Evolutionary conservation across 371 early-diverging fungal species (phyloP).

Genomic region (Paraphysoderma sedebokerense): DNA sequence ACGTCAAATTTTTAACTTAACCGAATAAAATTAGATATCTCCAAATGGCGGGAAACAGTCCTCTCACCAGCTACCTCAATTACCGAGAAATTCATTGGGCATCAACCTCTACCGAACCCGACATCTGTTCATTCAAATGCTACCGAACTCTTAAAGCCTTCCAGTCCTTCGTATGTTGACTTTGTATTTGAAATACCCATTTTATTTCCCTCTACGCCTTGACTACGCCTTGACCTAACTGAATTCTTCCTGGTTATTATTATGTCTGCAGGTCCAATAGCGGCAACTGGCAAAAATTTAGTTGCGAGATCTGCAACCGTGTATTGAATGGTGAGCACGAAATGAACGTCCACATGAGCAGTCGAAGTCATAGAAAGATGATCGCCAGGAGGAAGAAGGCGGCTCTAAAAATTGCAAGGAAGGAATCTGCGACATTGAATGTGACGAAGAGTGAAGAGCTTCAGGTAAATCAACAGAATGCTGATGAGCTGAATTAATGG

Average conservation of each 20-base stretch:
- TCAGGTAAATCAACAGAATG: no score
- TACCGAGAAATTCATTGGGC: conserved; percentile 5
- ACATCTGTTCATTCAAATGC: conserved; percentile 15
- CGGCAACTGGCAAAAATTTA: conserved; percentile 28
- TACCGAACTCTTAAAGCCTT: conserved; percentile 5
- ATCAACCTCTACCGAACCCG: conserved; percentile 21
- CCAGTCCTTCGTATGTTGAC: not conserved
- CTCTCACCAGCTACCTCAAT: conserved; percentile 5
- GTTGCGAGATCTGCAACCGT: conserved; percentile 13
- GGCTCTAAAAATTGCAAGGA: no score
- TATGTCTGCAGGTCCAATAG: conserved; percentile 44
- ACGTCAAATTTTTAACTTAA: not conserved
- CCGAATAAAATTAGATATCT: conserved; percentile 4
- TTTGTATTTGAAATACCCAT: conserved; percentile 1
- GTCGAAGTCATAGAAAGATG: conserved; percentile 39
- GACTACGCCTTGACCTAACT: not conserved
- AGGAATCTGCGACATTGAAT: no score
- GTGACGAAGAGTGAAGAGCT: no score
- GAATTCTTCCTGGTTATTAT: conserved; percentile 10
- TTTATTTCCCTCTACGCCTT: conserved; percentile 14
- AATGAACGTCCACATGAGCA: conserved; percentile 42
- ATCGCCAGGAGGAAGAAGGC: conserved; percentile 13
- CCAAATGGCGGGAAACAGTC: conserved; percentile 7
- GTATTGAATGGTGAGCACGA: conserved; percentile 47
- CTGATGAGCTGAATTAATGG: no score